phyloP scores from a whole-genome alignment of 805 yeast genomes.

The Blastobotrys chiropterorum region DNA sequence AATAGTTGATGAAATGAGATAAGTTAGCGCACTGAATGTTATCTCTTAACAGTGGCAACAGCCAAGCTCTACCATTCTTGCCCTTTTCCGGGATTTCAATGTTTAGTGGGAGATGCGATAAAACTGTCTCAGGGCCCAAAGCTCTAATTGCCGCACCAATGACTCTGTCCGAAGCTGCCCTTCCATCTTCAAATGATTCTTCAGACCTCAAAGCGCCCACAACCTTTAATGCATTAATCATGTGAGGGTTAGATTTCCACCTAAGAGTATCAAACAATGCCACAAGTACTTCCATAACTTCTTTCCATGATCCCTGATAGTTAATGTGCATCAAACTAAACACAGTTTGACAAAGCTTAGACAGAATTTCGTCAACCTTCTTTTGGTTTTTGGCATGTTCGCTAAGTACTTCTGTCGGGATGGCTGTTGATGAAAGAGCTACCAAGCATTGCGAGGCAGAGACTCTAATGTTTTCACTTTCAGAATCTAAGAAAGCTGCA shows the following conservation, averaged over 20 bases:
- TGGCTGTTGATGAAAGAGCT: conserved; percentile 63
- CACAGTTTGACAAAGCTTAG: conserved; percentile 47
- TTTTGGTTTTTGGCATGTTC: conserved; percentile 18
- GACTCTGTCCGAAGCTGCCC: conserved; percentile 72
- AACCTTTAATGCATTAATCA: conserved; percentile 55
- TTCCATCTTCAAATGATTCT: conserved; percentile 59
- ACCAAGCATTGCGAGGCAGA: conserved; percentile 85
- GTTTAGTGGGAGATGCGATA: conserved; percentile 72
- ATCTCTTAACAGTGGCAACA: conserved; percentile 85
- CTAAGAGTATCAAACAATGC: conserved; percentile 59
- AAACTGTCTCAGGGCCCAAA: conserved; percentile 81
- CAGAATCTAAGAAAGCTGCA: conserved; percentile 61
- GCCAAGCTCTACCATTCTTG: conserved; percentile 89
- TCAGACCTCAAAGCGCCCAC: conserved; percentile 84
- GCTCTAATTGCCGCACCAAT: conserved; percentile 72
- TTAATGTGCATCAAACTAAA: conserved; percentile 62
- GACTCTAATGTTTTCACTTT: conserved; percentile 51
- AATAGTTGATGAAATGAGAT: conserved; percentile 51
- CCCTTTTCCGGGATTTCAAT: conserved; percentile 46
- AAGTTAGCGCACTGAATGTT: conserved; percentile 68
- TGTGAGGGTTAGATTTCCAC: conserved; percentile 62
- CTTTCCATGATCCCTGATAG: conserved; percentile 70
- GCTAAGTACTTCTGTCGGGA: conserved; percentile 55
- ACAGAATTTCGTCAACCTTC: conserved; percentile 27
- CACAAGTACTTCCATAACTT: conserved; percentile 61